phyloP scores from a whole-genome alignment of 257 asterid species.

The Schizonepeta tenuifolia region DNA sequence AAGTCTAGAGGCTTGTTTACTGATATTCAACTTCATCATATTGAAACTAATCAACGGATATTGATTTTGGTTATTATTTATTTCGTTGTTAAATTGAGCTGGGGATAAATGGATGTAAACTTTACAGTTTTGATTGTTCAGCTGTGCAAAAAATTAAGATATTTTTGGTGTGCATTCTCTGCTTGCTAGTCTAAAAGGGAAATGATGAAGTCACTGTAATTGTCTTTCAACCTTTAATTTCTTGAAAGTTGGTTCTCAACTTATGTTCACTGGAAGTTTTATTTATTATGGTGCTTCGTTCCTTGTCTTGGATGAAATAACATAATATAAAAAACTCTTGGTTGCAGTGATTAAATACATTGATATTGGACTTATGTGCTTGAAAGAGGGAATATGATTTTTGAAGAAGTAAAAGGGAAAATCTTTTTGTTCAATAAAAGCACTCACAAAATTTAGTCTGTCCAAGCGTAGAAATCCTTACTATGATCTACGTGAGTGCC shows the following conservation, averaged over 20 bases:
- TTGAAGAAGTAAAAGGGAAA: conserved; percentile 1
- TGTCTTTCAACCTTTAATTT: conserved; percentile 17
- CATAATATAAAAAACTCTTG: background rate
- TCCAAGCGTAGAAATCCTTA: background rate
- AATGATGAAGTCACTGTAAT: conserved; percentile 8
- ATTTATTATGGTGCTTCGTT: conserved; percentile 8
- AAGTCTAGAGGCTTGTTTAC: background rate
- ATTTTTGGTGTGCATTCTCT: conserved; percentile 20
- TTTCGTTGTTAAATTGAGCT: background rate
- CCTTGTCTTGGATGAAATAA: conserved; percentile 12
- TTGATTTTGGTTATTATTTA: conserved; percentile 16
- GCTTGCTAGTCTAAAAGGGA: background rate
- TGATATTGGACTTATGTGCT: conserved; percentile 2
- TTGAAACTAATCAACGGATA: background rate
- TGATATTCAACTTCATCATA: background rate
- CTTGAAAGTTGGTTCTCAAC: conserved; percentile 15
- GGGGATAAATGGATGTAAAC: conserved; percentile 1
- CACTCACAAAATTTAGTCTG: background rate
- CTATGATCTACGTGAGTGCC: conserved; percentile 8
- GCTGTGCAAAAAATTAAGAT: background rate
- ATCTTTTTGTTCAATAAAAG: background rate
- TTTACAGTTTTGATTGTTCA: too few species aligned
- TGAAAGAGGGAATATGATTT: conserved; percentile 6
- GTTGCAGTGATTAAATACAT: conserved; percentile 3
- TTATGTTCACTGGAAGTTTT: conserved; percentile 26